These are phyloP conservation scores for Dothiorella sarmentorum DNA, from an alignment of 2,329 filamentous ascomycete species.

Conservation along the genomic window DNA sequence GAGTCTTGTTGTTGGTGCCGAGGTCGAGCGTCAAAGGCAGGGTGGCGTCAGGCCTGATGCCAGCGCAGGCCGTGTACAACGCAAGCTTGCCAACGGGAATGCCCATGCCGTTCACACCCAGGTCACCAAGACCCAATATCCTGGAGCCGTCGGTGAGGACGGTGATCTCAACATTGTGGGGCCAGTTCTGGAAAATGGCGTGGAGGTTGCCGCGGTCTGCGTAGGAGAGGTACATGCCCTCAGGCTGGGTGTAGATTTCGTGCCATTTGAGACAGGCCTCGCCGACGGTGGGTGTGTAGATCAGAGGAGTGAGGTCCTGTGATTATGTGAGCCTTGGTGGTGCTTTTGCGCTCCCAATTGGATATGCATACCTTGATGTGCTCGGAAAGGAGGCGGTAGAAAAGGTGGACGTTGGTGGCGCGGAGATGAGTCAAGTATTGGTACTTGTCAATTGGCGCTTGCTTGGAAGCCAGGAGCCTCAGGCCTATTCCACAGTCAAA, in stretches of 20 bases:
- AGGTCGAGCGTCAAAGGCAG: constrained; percentile 62
- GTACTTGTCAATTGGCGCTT: constrained; percentile 75
- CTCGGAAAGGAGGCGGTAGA: constrained; percentile 75
- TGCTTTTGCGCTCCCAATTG: background rate
- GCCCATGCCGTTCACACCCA: constrained; percentile 95
- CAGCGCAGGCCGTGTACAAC: constrained; percentile 91
- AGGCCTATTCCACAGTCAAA: constrained; percentile 51
- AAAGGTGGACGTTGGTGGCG: constrained; percentile 73
- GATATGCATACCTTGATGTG: constrained; percentile 54
- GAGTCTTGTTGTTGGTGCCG: constrained; percentile 60
- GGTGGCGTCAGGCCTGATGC: constrained; percentile 75
- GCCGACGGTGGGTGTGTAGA: constrained; percentile 88
- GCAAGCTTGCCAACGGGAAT: constrained; percentile 96
- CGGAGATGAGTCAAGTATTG: constrained; percentile 76
- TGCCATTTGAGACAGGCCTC: constrained; percentile 97
- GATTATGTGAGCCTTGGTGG: constrained; percentile 30
- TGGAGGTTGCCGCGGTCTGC: constrained; percentile 88
- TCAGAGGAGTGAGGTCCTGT: constrained; percentile 74
- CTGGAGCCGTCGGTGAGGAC: constrained; percentile 95
- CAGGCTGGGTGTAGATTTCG: constrained; percentile 89
- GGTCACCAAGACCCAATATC: constrained; percentile 86
- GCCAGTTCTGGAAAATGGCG: constrained; percentile 91
- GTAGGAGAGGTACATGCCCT: constrained; percentile 93
- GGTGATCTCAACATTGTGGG: constrained; percentile 89
- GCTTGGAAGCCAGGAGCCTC: constrained; percentile 68